Evolutionary conservation across 2,329 filamentous ascomycete genomes (phyloP).

Genomic region (Pseudocercospora ulei): DNA sequence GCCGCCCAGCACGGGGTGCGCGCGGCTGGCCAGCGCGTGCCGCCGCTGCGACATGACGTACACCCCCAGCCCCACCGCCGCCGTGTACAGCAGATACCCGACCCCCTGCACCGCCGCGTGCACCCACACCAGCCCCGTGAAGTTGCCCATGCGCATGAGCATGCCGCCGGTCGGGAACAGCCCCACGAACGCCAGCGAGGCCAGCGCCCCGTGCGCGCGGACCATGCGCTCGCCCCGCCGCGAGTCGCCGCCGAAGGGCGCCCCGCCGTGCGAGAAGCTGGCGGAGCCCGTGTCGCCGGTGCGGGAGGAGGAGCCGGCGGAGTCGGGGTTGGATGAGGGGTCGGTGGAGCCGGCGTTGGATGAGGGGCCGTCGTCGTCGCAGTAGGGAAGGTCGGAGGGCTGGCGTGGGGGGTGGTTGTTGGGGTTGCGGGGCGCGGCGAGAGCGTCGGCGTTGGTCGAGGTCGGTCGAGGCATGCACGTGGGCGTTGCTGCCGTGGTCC

Average conservation of each 20-base stretch:
- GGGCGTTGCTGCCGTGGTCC: conserved; percentile 4
- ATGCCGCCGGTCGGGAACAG: conserved; percentile 42
- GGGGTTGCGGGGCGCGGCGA: conserved; percentile 12
- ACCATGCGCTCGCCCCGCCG: conserved; percentile 29
- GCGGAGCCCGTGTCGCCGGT: conserved; percentile 6
- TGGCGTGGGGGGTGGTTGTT: conserved; percentile 3
- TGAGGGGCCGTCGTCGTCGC: neutral
- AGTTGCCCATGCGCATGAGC: conserved; percentile 39
- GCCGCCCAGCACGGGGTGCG: conserved; percentile 48
- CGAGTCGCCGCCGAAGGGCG: conserved; percentile 18
- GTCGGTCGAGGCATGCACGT: conserved; percentile 4
- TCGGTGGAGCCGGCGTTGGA: no score
- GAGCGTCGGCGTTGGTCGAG: conserved; percentile 7
- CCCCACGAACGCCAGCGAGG: conserved; percentile 39
- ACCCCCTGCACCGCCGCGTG: conserved; percentile 44
- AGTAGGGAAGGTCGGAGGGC: conserved; percentile 2
- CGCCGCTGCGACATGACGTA: conserved; percentile 40
- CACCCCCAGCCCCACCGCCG: conserved; percentile 46
- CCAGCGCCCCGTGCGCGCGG: conserved; percentile 40
- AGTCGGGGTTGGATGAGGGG: conserved; percentile 2
- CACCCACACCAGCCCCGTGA: conserved; percentile 40
- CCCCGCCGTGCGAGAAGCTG: conserved; percentile 12
- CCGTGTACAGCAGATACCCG: conserved; percentile 42
- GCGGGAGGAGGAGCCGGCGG: conserved; percentile 6
- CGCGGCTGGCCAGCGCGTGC: conserved; percentile 34